A percentile compares a stretch with the other conserved stretches of the same genome.
Conservation (phyloP, 2,329 filamentous ascomycete genomes). For the Orbilia brochopaga region DNA sequence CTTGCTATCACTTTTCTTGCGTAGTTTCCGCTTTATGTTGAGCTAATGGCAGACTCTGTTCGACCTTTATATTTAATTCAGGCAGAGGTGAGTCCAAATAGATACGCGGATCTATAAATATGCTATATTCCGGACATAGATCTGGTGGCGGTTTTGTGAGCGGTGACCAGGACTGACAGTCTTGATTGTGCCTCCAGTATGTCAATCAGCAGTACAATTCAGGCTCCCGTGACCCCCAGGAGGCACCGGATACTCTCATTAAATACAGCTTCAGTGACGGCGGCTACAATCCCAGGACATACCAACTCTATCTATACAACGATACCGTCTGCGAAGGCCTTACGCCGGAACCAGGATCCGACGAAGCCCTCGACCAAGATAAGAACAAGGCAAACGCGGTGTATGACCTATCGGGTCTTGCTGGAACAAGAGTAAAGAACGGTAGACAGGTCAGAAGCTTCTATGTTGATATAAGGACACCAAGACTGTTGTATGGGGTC, state of each 20-base stretch:
- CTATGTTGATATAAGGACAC: conserved; percentile 21
- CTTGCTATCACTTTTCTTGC: too few species aligned
- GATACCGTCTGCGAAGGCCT: conserved; percentile 31
- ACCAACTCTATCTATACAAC: conserved; percentile 28
- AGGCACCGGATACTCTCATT: conserved; percentile 29
- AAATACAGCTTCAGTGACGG: conserved; percentile 37
- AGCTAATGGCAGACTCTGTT: too few species aligned
- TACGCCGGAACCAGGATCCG: neutral
- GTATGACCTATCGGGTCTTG: conserved; percentile 24
- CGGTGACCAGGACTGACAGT: neutral
- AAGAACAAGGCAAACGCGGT: conserved; percentile 16
- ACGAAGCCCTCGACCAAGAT: conserved; percentile 5
- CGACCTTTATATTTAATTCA: too few species aligned
- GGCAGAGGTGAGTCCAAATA: too few species aligned
- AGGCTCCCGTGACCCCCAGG: conserved; percentile 23
- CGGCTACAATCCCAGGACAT: conserved; percentile 18
- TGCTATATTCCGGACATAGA: too few species aligned
- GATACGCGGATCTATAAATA: too few species aligned
- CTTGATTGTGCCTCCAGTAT: conserved; percentile 8
- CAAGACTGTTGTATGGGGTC: conserved; percentile 11
- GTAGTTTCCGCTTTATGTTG: neutral
- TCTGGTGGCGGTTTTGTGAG: too few species aligned
- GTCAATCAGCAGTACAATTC: conserved; percentile 18
- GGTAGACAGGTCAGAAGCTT: conserved; percentile 35
- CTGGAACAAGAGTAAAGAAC: conserved; percentile 18